These are phyloP conservation scores for Sporisorium reilianum DNA, from an alignment of 1,284 basidiomycete genomes.

Conservation along the genomic window DNA sequence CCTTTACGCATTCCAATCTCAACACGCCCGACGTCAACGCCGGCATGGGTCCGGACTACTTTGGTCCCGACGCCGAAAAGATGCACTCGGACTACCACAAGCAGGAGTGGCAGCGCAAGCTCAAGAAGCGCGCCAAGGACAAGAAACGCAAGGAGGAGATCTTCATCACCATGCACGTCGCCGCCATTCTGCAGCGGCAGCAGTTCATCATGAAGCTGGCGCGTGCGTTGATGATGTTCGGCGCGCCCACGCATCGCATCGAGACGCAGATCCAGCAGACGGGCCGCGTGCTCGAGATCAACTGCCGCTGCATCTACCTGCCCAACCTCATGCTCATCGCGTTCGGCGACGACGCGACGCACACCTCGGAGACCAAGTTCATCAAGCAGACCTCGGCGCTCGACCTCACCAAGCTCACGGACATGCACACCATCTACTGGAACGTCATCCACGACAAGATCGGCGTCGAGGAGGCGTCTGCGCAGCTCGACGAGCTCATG, in stretches of 20 bases:
- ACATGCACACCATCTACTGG: conserved; percentile 84
- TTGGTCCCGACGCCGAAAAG: conserved; percentile 52
- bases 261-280: conserved; percentile 88
- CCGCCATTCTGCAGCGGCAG: conserved; percentile 85
- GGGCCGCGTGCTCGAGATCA: conserved; percentile 84
- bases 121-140: conserved; percentile 62
- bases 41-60: conserved; percentile 57
- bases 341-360: conserved; percentile 80
- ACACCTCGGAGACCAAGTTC: conserved; percentile 83
- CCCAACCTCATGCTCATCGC: conserved; percentile 78
- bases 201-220: conserved; percentile 90
- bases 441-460: conserved; percentile 88
- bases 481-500: conserved; percentile 83
- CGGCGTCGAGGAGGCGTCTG: conserved; percentile 82
- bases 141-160: conserved; percentile 67
- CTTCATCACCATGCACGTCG: conserved; percentile 86
- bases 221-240: conserved; percentile 94
- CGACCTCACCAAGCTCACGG: conserved; percentile 71
- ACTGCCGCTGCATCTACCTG: conserved; percentile 85
- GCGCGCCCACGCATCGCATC: conserved; percentile 87
- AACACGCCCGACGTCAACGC: conserved; percentile 56
- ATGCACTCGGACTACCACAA: conserved; percentile 39
- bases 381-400: conserved; percentile 68
- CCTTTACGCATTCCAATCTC: conserved; percentile 50
- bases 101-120: conserved; percentile 66